Conservation (phyloP, 768 basidiomycete genomes). For the Xerocomus brunneocitrinus region DNA sequence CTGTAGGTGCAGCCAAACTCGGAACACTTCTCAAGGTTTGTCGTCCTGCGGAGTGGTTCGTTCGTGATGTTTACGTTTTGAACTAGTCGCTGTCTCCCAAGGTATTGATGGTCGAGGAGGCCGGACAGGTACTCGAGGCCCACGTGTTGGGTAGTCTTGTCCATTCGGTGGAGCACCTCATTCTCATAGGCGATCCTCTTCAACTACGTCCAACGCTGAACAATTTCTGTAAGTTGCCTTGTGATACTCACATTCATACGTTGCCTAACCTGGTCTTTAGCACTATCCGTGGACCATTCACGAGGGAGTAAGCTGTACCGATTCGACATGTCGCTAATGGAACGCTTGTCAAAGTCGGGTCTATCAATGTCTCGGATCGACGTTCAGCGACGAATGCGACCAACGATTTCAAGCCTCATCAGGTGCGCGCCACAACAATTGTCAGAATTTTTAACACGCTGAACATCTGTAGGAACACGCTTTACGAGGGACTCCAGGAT, state of each 20-base stretch:
- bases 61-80: neutral
- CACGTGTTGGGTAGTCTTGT: slow-evolving; percentile 66
- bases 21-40: slow-evolving; percentile 51
- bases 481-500: slow-evolving; percentile 60
- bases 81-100: slow-evolving; percentile 52
- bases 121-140: slow-evolving; percentile 78
- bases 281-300: slow-evolving; percentile 63
- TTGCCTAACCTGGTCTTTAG: slow-evolving; percentile 31
- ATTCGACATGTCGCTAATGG: slow-evolving; percentile 75
- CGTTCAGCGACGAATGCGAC: slow-evolving; percentile 74
- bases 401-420: slow-evolving; percentile 54
- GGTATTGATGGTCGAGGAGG: slow-evolving; percentile 72
- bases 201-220: slow-evolving; percentile 69
- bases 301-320: slow-evolving; percentile 51
- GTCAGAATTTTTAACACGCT: too few species aligned
- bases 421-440: slow-evolving; percentile 2
- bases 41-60: neutral
- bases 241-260: neutral
- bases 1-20: slow-evolving; percentile 63
- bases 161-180: slow-evolving; percentile 64
- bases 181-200: slow-evolving; percentile 75
- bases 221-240: slow-evolving; percentile 46
- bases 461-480: slow-evolving; percentile 39
- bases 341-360: slow-evolving; percentile 54
- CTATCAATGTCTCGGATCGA: slow-evolving; percentile 66